phyloP scores from a whole-genome alignment of 441 rosid genomes.

The Populus trichocarpa region DNA sequence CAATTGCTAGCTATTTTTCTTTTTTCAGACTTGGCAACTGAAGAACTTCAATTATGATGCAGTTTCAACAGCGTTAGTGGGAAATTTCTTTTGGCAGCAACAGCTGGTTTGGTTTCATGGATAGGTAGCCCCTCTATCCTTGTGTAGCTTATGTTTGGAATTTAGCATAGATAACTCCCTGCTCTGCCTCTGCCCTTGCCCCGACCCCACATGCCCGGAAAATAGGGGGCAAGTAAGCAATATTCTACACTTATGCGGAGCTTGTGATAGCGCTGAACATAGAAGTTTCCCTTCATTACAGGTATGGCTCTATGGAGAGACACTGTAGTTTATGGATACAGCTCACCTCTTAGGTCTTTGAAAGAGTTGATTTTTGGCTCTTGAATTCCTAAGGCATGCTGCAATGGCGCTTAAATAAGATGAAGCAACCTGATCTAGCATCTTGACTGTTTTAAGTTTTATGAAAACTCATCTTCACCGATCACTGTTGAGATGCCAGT shows the following conservation, averaged over 20 bases:
- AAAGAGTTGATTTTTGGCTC: slow-evolving; percentile 57
- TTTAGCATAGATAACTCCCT: not conserved
- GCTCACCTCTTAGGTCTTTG: slow-evolving; percentile 59
- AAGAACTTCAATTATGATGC: slow-evolving; percentile 16
- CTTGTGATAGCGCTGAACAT: not conserved
- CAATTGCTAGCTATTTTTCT: not conserved
- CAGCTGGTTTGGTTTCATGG: slow-evolving; percentile 70
- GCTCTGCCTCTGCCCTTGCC: not conserved
- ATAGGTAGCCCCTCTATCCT: slow-evolving; percentile 44
- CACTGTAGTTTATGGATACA: slow-evolving; percentile 51
- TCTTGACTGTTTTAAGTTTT: not conserved
- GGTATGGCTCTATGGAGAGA: slow-evolving; percentile 79
- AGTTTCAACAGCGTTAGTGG: slow-evolving; percentile 57
- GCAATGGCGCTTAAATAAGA: not conserved
- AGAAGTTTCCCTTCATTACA: slow-evolving; percentile 20
- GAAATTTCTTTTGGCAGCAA: slow-evolving; percentile 65
- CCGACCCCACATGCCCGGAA: not conserved
- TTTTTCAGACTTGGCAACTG: not conserved
- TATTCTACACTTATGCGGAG: not conserved
- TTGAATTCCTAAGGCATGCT: slow-evolving; percentile 6
- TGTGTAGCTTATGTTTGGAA: not conserved
- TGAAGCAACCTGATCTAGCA: not conserved
- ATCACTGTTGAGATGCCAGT: not conserved
- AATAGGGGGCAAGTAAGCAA: not conserved
- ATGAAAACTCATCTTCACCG: not conserved